phyloP scores from a whole-genome alignment of 352 stramenopile genomes.

The Phytophthora chlamydospora region DNA sequence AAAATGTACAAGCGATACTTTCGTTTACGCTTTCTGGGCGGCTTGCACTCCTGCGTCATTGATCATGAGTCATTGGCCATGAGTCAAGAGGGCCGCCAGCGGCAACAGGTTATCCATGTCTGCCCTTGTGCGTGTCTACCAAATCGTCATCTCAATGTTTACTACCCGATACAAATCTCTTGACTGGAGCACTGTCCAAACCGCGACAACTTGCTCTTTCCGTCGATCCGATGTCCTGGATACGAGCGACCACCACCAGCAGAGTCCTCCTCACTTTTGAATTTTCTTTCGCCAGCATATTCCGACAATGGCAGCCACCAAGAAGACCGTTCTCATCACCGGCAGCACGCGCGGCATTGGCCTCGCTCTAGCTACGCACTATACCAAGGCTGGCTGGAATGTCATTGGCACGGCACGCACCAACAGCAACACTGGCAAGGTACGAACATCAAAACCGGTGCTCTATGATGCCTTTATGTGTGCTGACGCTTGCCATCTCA shows the following conservation, averaged over 20 bases:
- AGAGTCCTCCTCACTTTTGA: slow-evolving; percentile 15
- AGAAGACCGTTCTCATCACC: slow-evolving; percentile 53
- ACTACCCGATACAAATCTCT: too few species aligned
- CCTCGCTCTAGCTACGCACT: slow-evolving; percentile 44
- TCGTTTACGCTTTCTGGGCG: slow-evolving; percentile 23
- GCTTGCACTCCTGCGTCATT: background rate
- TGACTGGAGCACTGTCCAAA: too few species aligned
- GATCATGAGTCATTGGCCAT: too few species aligned
- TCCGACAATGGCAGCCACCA: slow-evolving; percentile 10
- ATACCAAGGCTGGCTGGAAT: slow-evolving; percentile 42
- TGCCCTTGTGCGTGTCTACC: too few species aligned
- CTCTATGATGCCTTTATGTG: background rate
- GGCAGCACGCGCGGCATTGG: slow-evolving; percentile 52
- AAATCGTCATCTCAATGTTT: too few species aligned
- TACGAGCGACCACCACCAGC: background rate
- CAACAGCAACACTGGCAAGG: slow-evolving; percentile 35
- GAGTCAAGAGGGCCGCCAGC: too few species aligned
- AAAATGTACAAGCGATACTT: slow-evolving; percentile 32
- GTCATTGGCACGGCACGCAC: slow-evolving; percentile 39
- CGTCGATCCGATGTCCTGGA: background rate
- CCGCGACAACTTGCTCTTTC: too few species aligned
- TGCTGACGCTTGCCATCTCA: background rate
- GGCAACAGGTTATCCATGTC: too few species aligned
- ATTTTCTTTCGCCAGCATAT: slow-evolving; percentile 5
- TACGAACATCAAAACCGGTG: slow-evolving; percentile 1